phyloP scores from a whole-genome alignment of 2,329 filamentous ascomycete genomes.

The Talaromyces verruculosus region DNA sequence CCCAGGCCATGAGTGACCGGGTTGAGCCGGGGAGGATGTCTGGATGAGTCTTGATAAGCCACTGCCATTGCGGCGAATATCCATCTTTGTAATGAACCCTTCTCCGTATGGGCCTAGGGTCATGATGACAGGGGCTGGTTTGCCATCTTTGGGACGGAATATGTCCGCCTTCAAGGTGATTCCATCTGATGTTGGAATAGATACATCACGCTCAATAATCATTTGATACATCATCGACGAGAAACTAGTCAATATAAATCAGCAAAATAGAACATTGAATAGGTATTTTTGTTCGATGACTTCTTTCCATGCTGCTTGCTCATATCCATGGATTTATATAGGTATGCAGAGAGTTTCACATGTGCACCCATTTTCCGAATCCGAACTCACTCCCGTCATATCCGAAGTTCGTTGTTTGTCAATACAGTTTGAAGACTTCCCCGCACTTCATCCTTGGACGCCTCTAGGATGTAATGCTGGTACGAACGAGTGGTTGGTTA shows the following conservation, averaged over 20 bases:
- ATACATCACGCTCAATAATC: slow-evolving; percentile 14
- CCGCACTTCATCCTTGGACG: neutral
- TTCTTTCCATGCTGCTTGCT: neutral
- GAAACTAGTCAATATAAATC: neutral
- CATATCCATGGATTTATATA: neutral
- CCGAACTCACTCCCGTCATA: neutral
- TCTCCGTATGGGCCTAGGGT: slow-evolving; percentile 15
- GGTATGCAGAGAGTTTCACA: neutral
- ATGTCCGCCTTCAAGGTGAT: slow-evolving; percentile 3
- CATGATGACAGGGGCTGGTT: slow-evolving; percentile 7
- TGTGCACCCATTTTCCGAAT: neutral
- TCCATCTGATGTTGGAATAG: neutral
- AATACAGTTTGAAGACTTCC: neutral
- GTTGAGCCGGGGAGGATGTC: slow-evolving; percentile 20
- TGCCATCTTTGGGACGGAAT: neutral
- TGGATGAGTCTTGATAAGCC: slow-evolving; percentile 20
- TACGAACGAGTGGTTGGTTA: neutral
- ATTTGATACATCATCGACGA: neutral
- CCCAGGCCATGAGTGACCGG: slow-evolving; percentile 7
- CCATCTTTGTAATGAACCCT: slow-evolving; percentile 5
- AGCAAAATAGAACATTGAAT: neutral
- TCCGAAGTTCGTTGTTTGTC: neutral
- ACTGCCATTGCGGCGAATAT: slow-evolving; percentile 17
- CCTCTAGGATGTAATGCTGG: neutral
- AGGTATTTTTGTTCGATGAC: neutral